phyloP scores from a whole-genome alignment of 1,284 basidiomycete genomes.

The Athelia psychrophila region DNA sequence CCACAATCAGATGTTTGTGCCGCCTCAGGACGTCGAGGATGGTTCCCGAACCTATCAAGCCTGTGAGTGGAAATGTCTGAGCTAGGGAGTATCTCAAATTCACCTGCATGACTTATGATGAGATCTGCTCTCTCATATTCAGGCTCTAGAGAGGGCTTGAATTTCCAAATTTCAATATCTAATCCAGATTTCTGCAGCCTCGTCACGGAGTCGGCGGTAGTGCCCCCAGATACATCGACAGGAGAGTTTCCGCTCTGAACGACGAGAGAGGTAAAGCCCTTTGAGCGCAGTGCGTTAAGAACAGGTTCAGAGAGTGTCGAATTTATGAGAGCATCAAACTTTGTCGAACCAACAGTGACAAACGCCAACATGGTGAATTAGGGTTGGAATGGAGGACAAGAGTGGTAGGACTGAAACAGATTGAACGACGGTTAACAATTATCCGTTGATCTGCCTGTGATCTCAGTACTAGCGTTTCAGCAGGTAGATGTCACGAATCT shows the following conservation, averaged over 20 bases:
- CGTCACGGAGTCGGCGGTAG: constrained; percentile 18
- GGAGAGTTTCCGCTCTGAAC: constrained; percentile 75
- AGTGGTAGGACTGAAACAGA: no score
- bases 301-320: constrained; percentile 56
- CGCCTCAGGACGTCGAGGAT: constrained; percentile 86
- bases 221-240: constrained; percentile 21
- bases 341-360: constrained; percentile 90
- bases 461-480: background rate
- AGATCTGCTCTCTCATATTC: constrained; percentile 69
- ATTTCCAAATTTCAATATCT: constrained; percentile 64
- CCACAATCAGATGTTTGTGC: constrained; percentile 76
- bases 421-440: no score
- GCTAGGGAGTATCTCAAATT: constrained; percentile 17
- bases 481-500: background rate
- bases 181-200: constrained; percentile 43
- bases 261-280: constrained; percentile 57
- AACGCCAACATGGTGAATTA: constrained; percentile 56
- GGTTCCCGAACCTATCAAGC: constrained; percentile 83
- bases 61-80: background rate
- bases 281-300: constrained; percentile 47
- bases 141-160: constrained; percentile 67
- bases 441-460: no score
- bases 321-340: constrained; percentile 75
- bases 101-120: constrained; percentile 93
- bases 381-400: background rate